Evolutionary conservation across 257 asterid species (phyloP), one percentile per base, ranked within the genome.

Genomic region (Asclepias syriaca): DNA sequence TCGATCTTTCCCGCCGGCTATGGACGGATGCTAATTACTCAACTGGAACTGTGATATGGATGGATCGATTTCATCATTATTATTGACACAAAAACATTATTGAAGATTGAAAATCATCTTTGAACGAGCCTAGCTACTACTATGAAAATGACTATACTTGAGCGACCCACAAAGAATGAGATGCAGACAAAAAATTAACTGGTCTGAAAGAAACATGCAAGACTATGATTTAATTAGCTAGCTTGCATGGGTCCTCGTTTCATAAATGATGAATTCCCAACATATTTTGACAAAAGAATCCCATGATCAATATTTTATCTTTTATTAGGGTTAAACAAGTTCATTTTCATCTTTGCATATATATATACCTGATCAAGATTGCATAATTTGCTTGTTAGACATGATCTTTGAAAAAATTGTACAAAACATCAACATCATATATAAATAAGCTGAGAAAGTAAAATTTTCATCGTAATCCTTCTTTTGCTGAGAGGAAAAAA

Each of bases 201-300:
- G 75, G 68, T 48, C 58, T 56, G 82, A 74, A 46, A 78, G 77
- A 70, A 56, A 74, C 82, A 71, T 54, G 66, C 55, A 56, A 21
- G 70, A 56, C 43, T 50, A 51, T 1, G 71, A 67, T 63, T 61
- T 60, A 34, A 34, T 40, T 43, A 18, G 22, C 39, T 68, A 13
- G 34, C 66, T 68, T 68, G 65, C 82, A 55, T 74, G 58, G 78
- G 70, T 70, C 73, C 69, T 73, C 45, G 8, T 12, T 37, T 59
- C 70, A 53, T 73, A 59, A 46, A 74, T 70, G 63, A 22, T 70
- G 63, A 34, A 43, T 24, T 49, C 73, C 5, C 40, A 58, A 61
- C 5, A 34, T 13, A 34, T 13, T 61, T 61, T 34, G 18, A 40
- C 8, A 8, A 8, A 5, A 40, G 34, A 29, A 40, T 40, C 45